These are phyloP conservation scores for Anisogramma anomala DNA, from an alignment of 2,329 filamentous ascomycete species.

Conservation along the genomic window DNA sequence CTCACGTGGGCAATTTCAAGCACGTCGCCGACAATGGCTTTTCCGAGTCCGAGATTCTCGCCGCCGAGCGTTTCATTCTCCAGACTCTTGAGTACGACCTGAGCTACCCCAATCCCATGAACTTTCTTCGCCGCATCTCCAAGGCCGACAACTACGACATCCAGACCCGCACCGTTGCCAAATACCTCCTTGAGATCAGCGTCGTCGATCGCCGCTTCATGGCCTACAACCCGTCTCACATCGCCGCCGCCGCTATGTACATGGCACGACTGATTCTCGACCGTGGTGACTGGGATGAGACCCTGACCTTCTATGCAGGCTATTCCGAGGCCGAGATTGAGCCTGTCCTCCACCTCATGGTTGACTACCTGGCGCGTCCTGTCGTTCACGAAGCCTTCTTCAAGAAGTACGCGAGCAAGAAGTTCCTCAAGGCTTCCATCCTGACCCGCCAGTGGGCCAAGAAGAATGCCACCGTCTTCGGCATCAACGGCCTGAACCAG, in stretches of 20 bases:
- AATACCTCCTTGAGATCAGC: conserved; percentile 96
- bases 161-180: conserved; percentile 89
- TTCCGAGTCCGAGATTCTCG: conserved; percentile 85
- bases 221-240: conserved; percentile 74
- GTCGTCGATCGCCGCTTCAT: conserved; percentile 92
- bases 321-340: conserved; percentile 89
- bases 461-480: conserved; percentile 52
- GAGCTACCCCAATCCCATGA: conserved; percentile 99
- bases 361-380: conserved; percentile 87
- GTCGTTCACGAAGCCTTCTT: conserved; percentile 95
- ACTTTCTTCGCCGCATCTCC: conserved; percentile 95
- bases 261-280: conserved; percentile 81
- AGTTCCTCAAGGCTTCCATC: conserved; percentile 95
- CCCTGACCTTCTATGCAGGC: conserved; percentile 79
- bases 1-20: conserved; percentile 92
- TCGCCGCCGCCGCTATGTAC: conserved; percentile 92
- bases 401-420: conserved; percentile 99
- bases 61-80: conserved; percentile 91
- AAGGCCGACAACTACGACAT: conserved; percentile 99
- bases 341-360: conserved; percentile 86
- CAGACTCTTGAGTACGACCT: conserved; percentile 89
- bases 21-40: conserved; percentile 96
- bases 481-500: conserved; percentile 36
- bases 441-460: conserved; percentile 89
- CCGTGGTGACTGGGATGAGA: conserved; percentile 83